Conservation (phyloP, 345 rosid species). For the Acer saccharum region DNA sequence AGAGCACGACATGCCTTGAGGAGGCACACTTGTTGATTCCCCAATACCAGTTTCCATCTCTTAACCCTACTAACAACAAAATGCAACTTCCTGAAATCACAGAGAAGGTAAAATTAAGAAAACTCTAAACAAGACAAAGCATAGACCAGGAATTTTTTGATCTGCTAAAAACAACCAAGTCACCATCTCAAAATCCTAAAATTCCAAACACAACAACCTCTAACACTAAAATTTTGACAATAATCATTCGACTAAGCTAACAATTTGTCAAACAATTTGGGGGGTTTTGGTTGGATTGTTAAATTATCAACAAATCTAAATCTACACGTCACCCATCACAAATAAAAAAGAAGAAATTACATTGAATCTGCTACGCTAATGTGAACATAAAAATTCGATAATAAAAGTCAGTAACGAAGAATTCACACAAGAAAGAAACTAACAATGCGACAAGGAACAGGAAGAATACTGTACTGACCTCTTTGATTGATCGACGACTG, state of each 20-base stretch:
- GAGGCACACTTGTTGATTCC: conserved; percentile 46
- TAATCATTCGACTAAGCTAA: neutral
- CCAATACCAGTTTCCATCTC: conserved; percentile 57
- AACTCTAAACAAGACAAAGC: no score
- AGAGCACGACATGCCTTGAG: conserved; percentile 38
- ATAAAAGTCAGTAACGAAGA: neutral
- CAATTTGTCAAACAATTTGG: neutral
- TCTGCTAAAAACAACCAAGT: neutral
- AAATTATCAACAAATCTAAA: neutral
- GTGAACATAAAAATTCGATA: neutral
- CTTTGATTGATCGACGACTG: neutral
- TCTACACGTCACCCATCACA: neutral
- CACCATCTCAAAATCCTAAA: neutral
- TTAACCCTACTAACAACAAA: conserved; percentile 5
- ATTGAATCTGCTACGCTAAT: neutral
- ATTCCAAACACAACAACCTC: neutral
- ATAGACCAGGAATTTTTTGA: neutral
- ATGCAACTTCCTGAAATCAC: conserved; percentile 5
- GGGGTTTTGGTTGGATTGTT: neutral
- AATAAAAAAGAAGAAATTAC: neutral
- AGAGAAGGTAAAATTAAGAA: neutral
- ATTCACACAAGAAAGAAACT: neutral
- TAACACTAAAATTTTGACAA: neutral
- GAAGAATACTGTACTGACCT: neutral
- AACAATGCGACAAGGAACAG: no score